Base-by-base conservation (phyloP, 1,284 basidiomycete species). In the Laetiporus sulphureus region DNA sequence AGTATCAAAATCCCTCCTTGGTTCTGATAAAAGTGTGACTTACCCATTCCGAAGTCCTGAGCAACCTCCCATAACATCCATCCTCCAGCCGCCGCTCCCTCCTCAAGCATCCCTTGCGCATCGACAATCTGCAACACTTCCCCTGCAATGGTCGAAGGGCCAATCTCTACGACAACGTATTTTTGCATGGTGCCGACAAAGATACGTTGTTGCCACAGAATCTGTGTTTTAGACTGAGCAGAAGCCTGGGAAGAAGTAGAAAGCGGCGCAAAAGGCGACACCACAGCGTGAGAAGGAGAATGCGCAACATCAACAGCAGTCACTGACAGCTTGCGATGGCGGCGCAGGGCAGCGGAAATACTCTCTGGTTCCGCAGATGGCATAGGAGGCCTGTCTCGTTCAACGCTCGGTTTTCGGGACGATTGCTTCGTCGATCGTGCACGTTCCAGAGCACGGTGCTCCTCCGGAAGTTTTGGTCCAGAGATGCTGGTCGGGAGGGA, bases 11-110 rank as follows among this genome's bases (percentile, higher is more conserved):
- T 16, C 38, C 16, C 37, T 31, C 20, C 32, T 45, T 24, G 19
- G 22, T 24, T 37, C 50, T 24, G 19, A 13, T 8, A 18, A 21
- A n/a, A 48, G 5, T 6, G 15, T 5, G 5, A 60, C 79, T 47
- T 52, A 88, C 86, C 85, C 83, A 90, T 85, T 48, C 85, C 87
- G 58, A 88, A 88, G 55, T 90, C 87, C 53, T 87, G 81, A 16
- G 80, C 80, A 36, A 87, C 62, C 62, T 90, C 87, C 60, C 74
- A 90, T 31, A 90, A 56, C 78, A 88, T 87, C 84, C 84, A 89
- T 13, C 73, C 74, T 18, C 75, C 79, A 32, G 51, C 65, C 4
- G 73, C 73, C n/a, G 68, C 65, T 61, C 71, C 71, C 41, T 72
- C 69, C 40, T 73, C 72, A 36, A 86, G 63, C 44, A 69, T 68